Base-by-base conservation (phyloP, 305 asterid species). In the Fraxinus velutina region DNA sequence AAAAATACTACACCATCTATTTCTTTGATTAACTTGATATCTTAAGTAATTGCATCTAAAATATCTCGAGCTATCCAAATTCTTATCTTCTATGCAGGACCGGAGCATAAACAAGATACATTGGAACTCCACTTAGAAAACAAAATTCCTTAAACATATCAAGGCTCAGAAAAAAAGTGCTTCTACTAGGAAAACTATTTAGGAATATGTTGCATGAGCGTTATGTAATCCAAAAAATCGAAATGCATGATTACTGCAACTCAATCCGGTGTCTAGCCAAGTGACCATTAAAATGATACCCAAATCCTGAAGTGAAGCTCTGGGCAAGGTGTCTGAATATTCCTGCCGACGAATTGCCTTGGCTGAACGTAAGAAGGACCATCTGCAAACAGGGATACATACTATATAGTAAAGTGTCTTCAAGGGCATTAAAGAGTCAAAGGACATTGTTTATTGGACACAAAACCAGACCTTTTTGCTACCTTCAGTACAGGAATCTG, bases 401-500 rank as follows among this genome's bases (percentile, higher is more conserved):
- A 42, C 44, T 81, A 36, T 72, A 81, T 80, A 79, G 66, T 64
- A 52, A 62, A 74, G 33, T 12, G 13, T 24, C 24, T 13, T 29
- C n/a, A 80, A 82, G 29, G 60, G 39, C 42, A 80, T 52, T 34
- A 13, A 80, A 80, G 29, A 32, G 42, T 36, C 1, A 19, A 39
- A 55, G 60, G 42, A 84, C 22, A 36, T 80, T 22, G 71, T 33
- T 73, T 9, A 62, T 79, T 72, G n/a, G 55, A 44, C 55, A 44
- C 15, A 44, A 44, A 86, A 87, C 15, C 92, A 82, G 68, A 95
- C 98, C 96, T 93, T 88, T 86, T 92, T 72, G 98, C 94, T 89
- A 91, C 94, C 91, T 88, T 95, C 86, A 91, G 90, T 27, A 90
- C 83, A 36, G 99, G 97, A 76, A 92, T 85, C 88, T 95, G 97